Base-by-base conservation (phyloP, 768 basidiomycete genomes). In the Phaeolepiota aurea region DNA sequence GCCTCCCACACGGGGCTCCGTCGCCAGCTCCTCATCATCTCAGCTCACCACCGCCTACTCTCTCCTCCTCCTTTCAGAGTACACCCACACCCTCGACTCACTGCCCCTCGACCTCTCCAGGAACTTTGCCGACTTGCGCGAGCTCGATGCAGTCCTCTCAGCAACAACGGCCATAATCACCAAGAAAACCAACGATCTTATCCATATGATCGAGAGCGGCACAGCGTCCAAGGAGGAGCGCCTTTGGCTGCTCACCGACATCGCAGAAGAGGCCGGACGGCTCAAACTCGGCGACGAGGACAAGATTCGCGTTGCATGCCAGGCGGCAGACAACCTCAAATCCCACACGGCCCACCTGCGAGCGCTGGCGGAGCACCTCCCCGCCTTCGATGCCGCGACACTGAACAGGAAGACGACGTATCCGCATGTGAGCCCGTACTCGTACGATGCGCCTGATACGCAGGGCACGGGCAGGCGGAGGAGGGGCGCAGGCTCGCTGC, bases 101-200 rank as follows among this genome's bases (percentile, higher is more conserved):
- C 77, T 98, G 42, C 94, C 94, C 44, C 74, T 87, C 47, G 91
- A 96, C 63, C 81, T 99, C 61, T 94, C 94, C 10, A 82, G 89
- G 61, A 83, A 81, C 62, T 88, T 96, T 60, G 88, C 86, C 9
- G 96, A 99, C 72, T 79, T 99, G 40, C 87, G 92, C 48, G 96
- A 99, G 65, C 87, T 99, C 64, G 96, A 98, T 61, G 96, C 94
- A 43, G 96, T 99, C 44, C 77, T 99, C 50, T 92, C 91, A 50
- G 71, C 86, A 32, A 89, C 89, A 46, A 85, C 94, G 62, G 59
- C 78, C 48, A 70, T 76, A 49, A 84, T 99, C 55, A 90, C 86
- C 43, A 51, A 71, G 33, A 90, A 90, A 62, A 82, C 98, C 48
- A 72, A 76, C 43, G 57, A 61, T 28, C 82, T 99, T 49, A 84